Evolutionary conservation across 352 stramenopile species (phyloP), one percentile per base, ranked within the genome.

Genomic region (Globisporangium echinulatum): DNA sequence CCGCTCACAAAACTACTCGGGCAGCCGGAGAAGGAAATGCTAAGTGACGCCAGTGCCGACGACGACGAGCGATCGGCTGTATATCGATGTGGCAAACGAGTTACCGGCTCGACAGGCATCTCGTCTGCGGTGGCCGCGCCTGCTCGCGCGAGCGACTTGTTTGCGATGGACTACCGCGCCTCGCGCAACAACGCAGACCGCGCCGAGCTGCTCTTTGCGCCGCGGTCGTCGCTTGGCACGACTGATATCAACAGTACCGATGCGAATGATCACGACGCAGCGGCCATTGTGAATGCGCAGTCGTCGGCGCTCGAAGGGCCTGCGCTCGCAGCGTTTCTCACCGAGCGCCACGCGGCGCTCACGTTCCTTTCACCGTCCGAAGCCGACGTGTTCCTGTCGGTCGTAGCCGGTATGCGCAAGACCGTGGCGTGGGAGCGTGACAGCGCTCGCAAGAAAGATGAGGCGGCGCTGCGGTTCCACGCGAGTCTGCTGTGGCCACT

Each of bases 121-220:
- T 55, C 48, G 58, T 47, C 54, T 1, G 25, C 58, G 2, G n/a
- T 63, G 14, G 67, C 70, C 47, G 80, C 77, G 63, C 70, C 72
- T 44, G 82, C 79, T 57, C 72, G 80, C 54, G 80, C 80, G 43
- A 90, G 80, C 46, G 82, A 92, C 60, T 64, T 90, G 48, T 90
- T 92, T 62, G 67, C 78, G 33, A 87, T 82, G 64, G 75, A 90
- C 54, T 84, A 78, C 69, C 71, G 70, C 14, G 49, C 61, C 11
- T 54, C 50, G 8, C 44, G 51, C 10, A 57, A 48, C n/a, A 59
- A 43, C 58, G 46, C 48, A 11, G 82, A 87, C 67, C 68, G 75
- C 46, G 79, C 82, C 19, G 72, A 87, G 38, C 79, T 86, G 67
- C 49, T 89, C 13, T 88, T 88, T 64, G 71, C 72, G 50, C 60